Conservation (phyloP, 1,139 yeast species). For the Lodderomyces oxycetoniae region DNA sequence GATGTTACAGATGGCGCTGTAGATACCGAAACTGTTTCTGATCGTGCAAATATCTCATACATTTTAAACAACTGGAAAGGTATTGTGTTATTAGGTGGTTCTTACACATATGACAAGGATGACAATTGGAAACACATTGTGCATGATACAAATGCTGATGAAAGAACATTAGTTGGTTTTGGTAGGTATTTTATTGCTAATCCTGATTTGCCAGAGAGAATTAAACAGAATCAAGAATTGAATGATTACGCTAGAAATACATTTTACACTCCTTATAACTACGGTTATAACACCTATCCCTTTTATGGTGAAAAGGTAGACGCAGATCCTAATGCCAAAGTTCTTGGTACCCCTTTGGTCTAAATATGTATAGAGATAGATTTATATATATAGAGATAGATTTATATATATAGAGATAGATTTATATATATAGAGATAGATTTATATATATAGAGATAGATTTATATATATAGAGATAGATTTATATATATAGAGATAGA, state of each 20-base stretch:
- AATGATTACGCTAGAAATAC: slow-evolving; percentile 24
- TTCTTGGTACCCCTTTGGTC: slow-evolving; percentile 12
- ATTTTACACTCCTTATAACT: slow-evolving; percentile 20
- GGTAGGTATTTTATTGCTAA: slow-evolving; percentile 48
- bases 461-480: no score
- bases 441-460: no score
- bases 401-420: slow-evolving; percentile 1
- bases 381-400: background rate
- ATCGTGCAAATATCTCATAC: slow-evolving; percentile 20
- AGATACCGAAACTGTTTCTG: slow-evolving; percentile 12
- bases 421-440: no score
- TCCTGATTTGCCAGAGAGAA: slow-evolving; percentile 49
- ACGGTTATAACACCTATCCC: slow-evolving; percentile 25
- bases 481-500: background rate
- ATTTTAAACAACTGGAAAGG: slow-evolving; percentile 47
- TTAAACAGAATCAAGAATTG: slow-evolving; percentile 39
- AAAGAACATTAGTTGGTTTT: slow-evolving; percentile 40
- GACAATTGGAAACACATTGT: slow-evolving; percentile 15
- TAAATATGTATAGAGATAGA: slow-evolving; percentile 1
- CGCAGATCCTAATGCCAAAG: slow-evolving; percentile 16
- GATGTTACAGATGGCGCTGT: slow-evolving; percentile 47
- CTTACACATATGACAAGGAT: slow-evolving; percentile 25
- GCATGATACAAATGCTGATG: slow-evolving; percentile 26
- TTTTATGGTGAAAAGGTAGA: slow-evolving; percentile 11
- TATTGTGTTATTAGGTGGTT: slow-evolving; percentile 43